A percentile compares a stretch with the other conserved stretches of the same genome.
These are phyloP conservation scores for Tuber calosporum DNA, from an alignment of 495 filamentous ascomycete genomes.

Conservation along the genomic window DNA sequence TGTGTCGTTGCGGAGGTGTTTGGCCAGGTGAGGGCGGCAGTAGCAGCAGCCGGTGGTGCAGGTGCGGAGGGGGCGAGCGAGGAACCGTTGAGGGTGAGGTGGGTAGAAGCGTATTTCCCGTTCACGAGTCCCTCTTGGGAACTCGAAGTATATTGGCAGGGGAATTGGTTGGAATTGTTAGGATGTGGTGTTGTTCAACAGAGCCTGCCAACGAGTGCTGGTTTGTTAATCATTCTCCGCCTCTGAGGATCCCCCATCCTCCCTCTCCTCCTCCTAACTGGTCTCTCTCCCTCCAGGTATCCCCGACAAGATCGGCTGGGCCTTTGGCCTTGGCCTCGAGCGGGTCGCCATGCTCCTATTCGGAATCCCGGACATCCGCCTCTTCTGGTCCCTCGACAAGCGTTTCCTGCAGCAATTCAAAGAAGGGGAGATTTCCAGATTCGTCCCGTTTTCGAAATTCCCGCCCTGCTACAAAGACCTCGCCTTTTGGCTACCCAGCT, in stretches of 20 bases:
- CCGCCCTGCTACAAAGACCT: constrained; percentile 85
- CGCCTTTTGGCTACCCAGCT: constrained; percentile 75
- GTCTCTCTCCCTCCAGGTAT: constrained; percentile 44
- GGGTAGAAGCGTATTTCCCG: constrained; percentile 95
- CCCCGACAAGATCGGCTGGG: constrained; percentile 77
- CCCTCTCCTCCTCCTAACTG: not conserved
- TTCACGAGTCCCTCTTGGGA: constrained; percentile 95
- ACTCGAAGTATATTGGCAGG: constrained; percentile 89
- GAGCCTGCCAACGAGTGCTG: constrained; percentile 66
- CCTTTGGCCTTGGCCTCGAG: constrained; percentile 88
- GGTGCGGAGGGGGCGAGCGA: constrained; percentile 40
- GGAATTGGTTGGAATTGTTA: constrained; percentile 88
- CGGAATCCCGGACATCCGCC: constrained; percentile 89
- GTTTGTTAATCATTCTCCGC: constrained; percentile 7
- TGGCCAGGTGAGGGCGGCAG: constrained; percentile 63
- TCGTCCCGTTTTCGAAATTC: constrained; percentile 80
- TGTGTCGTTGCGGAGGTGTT: constrained; percentile 85
- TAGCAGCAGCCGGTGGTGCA: constrained; percentile 48
- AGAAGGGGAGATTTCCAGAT: constrained; percentile 53
- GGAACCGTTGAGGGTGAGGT: constrained; percentile 69
- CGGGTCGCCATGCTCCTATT: constrained; percentile 95
- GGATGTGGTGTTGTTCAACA: constrained; percentile 90
- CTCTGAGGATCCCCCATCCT: not conserved
- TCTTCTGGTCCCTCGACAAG: constrained; percentile 85
- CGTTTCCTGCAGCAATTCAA: constrained; percentile 78